Base-by-base conservation (phyloP, 2,329 filamentous ascomycete genomes). In the Alternaria longipes region DNA sequence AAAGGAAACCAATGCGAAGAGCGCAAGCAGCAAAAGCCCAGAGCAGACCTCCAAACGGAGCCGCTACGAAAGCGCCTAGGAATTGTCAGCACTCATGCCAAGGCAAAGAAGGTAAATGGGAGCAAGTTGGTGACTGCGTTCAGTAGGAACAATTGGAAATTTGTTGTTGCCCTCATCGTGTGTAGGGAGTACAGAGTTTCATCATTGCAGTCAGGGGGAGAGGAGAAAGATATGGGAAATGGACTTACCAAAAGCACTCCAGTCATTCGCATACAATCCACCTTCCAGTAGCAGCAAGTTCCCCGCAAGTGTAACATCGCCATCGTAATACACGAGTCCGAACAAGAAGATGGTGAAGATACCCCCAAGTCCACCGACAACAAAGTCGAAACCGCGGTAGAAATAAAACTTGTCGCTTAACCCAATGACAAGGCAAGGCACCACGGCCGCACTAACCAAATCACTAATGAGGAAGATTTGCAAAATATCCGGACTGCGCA, bases 71-170 rank as follows among this genome's bases (percentile, higher is more conserved):
- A 5, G 91, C 91, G 34, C 83, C 81, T 82, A 45, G 28, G 28
- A 8, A 24, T 8, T 24, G 24, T 24, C 24, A 24, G 24, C 24
- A 24, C 24, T 7, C 7, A 24, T 0, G 24, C 24, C 24, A 24
- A 24, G 24, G 24, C 24, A 24, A 24, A 24, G 6, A 24, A 24
- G 24, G 7, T 24, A 24, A 24, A 8, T 24, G 24, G 24, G 7
- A 24, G 24, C n/a, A 28, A 32, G 36, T 38, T 24, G 49, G 24
- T 54, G 41, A 66, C 66, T 68, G 70, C 65, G 54, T 81, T 97
- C 93, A 97, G 93, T 89, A 97, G 93, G 93, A 97, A 97, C 93
- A 97, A 97, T 96, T 97, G 92, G 89, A 86, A 85, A 65, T 66
- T 67, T 80, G 84, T 81, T 79, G 77, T 75, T 74, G 68, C 79